Conservation (phyloP, 73 alveolate genomes). For the Paramecium sonneborni region DNA sequence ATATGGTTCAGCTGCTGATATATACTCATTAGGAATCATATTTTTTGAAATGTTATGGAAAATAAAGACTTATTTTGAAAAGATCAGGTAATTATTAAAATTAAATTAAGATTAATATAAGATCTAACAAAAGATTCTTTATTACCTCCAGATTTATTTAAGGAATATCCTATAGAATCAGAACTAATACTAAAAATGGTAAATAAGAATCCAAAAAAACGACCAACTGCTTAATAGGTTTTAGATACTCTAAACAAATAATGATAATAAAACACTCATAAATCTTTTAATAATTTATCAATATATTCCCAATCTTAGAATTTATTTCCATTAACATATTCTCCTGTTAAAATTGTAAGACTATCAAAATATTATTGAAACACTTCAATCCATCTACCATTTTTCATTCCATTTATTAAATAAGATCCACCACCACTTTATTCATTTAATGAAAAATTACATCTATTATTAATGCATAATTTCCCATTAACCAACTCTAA, state of each 20-base stretch:
- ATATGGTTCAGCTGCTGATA: not conserved
- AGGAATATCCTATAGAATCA: not conserved
- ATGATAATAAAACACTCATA: not conserved
- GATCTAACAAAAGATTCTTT: not conserved
- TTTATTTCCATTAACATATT: not conserved
- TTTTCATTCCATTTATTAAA: not conserved
- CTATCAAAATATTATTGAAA: not conserved
- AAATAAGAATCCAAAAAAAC: not conserved
- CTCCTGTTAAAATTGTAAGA: not conserved
- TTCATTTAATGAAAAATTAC: not conserved
- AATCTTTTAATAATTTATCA: constrained; percentile 21
- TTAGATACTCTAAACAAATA: not conserved
- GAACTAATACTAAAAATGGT: not conserved
- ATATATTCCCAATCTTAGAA: not conserved
- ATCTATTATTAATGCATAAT: not conserved
- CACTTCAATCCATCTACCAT: constrained; percentile 11
- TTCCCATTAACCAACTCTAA: not conserved
- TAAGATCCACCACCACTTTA: not conserved
- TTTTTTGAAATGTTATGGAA: not conserved
- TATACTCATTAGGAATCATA: constrained; percentile 8
- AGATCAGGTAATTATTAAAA: not conserved
- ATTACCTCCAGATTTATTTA: not conserved
- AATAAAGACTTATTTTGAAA: not conserved
- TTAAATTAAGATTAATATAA: not conserved
- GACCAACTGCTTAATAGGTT: not conserved